Percentiles rank a stretch among this genome's conserved stretches.
Conservation (phyloP, 106 monocot species). For the Dioscorea dumetorum region DNA sequence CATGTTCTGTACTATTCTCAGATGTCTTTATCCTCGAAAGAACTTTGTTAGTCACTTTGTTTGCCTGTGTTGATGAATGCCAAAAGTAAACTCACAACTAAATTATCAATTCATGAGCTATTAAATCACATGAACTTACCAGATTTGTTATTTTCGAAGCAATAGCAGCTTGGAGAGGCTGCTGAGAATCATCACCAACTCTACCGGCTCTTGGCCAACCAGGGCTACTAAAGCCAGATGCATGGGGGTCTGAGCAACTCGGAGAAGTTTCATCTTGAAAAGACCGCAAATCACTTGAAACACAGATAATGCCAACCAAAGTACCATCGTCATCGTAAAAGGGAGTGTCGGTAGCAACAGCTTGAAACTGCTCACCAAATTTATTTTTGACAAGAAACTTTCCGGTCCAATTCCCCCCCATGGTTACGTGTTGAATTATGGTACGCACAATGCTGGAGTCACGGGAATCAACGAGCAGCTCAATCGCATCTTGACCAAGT, state of each 20-base stretch:
- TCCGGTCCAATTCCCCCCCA: slow-evolving; percentile 85
- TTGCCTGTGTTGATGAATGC: slow-evolving; percentile 52
- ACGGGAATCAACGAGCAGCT: slow-evolving; percentile 6
- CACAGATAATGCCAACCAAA: slow-evolving; percentile 80
- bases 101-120: too few relatives aligned
- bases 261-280: slow-evolving; percentile 40
- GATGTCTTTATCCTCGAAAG: slow-evolving; percentile 56
- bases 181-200: slow-evolving; percentile 48
- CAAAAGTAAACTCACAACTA: slow-evolving; percentile 20
- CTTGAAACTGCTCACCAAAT: slow-evolving; percentile 64
- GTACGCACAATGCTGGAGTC: slow-evolving; percentile 2
- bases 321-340: slow-evolving; percentile 83
- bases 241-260: slow-evolving; percentile 9
- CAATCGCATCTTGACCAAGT: slow-evolving; percentile 10
- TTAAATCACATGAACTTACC: slow-evolving; percentile 58
- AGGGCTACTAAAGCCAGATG: slow-evolving; percentile 7
- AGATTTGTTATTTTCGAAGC: slow-evolving; percentile 84
- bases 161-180: slow-evolving; percentile 65
- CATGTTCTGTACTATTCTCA: slow-evolving; percentile 37
- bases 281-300: slow-evolving; percentile 66
- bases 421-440: slow-evolving; percentile 38
- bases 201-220: slow-evolving; percentile 21
- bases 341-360: slow-evolving; percentile 71
- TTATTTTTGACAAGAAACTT: slow-evolving; percentile 82
- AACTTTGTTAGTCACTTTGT: slow-evolving; percentile 77